Base-by-base conservation (phyloP, 2,329 filamentous ascomycete species). In the Colletotrichum liriopes region DNA sequence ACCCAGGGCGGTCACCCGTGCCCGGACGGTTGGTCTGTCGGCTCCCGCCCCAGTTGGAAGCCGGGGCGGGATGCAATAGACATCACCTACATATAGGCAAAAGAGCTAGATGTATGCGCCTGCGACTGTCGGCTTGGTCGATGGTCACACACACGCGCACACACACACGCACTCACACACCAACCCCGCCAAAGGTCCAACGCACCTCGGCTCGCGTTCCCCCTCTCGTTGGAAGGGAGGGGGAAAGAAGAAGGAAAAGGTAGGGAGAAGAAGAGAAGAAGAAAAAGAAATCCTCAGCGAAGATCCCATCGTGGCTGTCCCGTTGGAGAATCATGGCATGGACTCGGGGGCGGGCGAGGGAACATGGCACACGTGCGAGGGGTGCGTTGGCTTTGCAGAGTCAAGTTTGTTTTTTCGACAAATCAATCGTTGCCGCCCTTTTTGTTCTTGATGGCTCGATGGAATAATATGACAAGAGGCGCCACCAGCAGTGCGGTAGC, bases 31-130 rank as follows among this genome's bases (percentile, higher is more conserved):
- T 12, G 14, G 37, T 35, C 45, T 45, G 39, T 45, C 47, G 39
- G 39, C n/a, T 60, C 16, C 26, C 11, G 26, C 26, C 8, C 7
- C 23, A 9, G 32, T 14, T 12, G 1, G 8, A 9, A 23, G 14
- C 41, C n/a, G n/a, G 55, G 55, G 37, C 35, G 14, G n/a, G n/a
- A 41, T 58, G 55, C n/a, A 58, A 41, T 20, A 58, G n/a, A 14
- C 35, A 7, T 41, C n/a, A 26, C 35, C 29, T 26, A 47, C 41
- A 59, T 66, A 39, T n/a, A 49, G 63, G 39, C 63, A 49, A 20
- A 49, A 37, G 29, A 20, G 16, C 14, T 16, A 41, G 11, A 26
- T 41, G 6, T 14, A 23, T 39, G 54, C n/a, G 3, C n/a, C 14
- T 56, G 35, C 32, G 54, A 3, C 54, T 35, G n/a, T 23, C 14